Conservation (phyloP, 495 filamentous ascomycete species). For the Penicillium canescens region DNA sequence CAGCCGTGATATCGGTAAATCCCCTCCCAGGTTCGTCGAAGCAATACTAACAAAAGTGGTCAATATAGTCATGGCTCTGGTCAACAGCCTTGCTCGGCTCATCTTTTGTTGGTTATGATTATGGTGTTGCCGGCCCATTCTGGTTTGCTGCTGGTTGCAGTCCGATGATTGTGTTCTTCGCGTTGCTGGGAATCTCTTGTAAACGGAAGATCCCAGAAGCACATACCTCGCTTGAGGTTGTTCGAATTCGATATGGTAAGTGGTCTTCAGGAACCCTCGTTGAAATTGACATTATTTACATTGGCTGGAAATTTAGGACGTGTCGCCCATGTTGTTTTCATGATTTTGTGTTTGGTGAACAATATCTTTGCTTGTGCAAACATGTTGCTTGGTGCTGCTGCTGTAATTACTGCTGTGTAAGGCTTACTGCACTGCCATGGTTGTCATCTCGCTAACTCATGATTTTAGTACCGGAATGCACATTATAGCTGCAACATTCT, state of each 20-base stretch:
- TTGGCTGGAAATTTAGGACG: conserved; percentile 15
- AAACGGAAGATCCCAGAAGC: conserved; percentile 48
- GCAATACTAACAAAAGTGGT: not conserved
- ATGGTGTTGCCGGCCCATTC: conserved; percentile 37
- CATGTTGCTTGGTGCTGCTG: conserved; percentile 45
- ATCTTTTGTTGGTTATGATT: conserved; percentile 34
- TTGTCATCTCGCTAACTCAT: not conserved
- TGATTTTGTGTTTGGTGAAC: conserved; percentile 42
- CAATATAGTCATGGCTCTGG: conserved; percentile 34
- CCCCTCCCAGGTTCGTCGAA: not conserved
- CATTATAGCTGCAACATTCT: conserved; percentile 43
- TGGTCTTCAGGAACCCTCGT: not conserved
- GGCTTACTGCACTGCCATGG: not conserved
- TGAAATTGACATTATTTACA: not conserved
- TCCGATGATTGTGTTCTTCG: conserved; percentile 49
- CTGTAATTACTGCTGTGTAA: conserved; percentile 37
- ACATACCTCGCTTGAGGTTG: conserved; percentile 45
- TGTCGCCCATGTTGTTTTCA: conserved; percentile 42
- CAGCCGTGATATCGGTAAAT: conserved; percentile 40
- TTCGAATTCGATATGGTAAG: conserved; percentile 32
- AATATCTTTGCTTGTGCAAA: conserved; percentile 46
- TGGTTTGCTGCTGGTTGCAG: conserved; percentile 48
- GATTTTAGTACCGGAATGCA: conserved; percentile 42
- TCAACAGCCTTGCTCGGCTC: conserved; percentile 34
- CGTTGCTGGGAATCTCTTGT: conserved; percentile 44